phyloP scores from a whole-genome alignment of 345 rosid species.

The Camelina neglecta region DNA sequence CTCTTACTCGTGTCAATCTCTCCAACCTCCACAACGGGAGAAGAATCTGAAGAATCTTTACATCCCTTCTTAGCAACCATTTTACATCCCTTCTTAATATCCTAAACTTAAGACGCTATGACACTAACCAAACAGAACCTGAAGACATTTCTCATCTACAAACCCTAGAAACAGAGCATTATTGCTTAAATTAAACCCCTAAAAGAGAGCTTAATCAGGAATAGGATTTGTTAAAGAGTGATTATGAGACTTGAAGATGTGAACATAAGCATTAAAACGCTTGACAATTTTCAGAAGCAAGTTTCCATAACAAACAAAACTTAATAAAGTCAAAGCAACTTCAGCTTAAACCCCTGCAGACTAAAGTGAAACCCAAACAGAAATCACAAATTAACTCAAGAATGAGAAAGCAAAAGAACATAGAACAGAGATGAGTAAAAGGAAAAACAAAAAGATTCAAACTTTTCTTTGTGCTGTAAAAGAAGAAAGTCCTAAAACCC shows the following conservation, averaged over 20 bases:
- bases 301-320: neutral
- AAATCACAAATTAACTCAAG: conserved; percentile 14
- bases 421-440: neutral
- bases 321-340: conserved; percentile 32
- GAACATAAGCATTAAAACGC: conserved; percentile 17
- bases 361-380: conserved; percentile 15
- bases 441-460: neutral
- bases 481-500: conserved; percentile 34
- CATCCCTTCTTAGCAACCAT: conserved; percentile 85
- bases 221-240: neutral
- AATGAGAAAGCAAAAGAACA: neutral
- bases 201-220: neutral
- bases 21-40: conserved; percentile 80
- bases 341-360: conserved; percentile 39
- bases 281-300: conserved; percentile 12
- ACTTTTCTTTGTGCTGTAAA: conserved; percentile 12
- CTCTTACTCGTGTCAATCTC: conserved; percentile 82
- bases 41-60: conserved; percentile 56
- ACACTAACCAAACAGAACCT: no score
- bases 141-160: no score
- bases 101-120: no score
- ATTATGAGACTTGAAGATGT: conserved; percentile 3
- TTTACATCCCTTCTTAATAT: no score
- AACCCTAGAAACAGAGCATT: no score
- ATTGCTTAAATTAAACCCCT: no score